Conservation (phyloP, 805 yeast species). For the Candida piceae region DNA sequence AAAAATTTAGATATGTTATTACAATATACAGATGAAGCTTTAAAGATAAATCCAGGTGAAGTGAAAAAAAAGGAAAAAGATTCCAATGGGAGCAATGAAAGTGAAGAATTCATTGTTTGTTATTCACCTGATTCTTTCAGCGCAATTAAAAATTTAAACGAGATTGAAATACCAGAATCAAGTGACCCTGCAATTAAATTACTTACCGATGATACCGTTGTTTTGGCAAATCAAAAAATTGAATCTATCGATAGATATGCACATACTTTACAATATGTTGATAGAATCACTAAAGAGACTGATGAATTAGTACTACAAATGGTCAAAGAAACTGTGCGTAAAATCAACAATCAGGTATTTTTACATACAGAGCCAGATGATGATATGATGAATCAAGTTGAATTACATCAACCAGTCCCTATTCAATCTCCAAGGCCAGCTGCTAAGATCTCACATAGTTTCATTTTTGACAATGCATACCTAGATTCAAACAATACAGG, state of each 20-base stretch:
- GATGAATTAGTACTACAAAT: conserved; percentile 60
- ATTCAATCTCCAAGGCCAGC: conserved; percentile 19
- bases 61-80: conserved; percentile 27
- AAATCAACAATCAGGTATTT: conserved; percentile 37
- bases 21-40: conserved; percentile 71
- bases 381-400: not conserved
- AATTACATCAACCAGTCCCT: conserved; percentile 6
- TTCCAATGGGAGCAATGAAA: conserved; percentile 11
- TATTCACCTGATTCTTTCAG: conserved; percentile 57
- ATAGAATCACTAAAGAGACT: conserved; percentile 72
- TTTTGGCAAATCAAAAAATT: conserved; percentile 56
- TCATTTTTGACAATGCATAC: conserved; percentile 22
- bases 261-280: conserved; percentile 68
- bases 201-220: conserved; percentile 63
- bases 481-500: not conserved
- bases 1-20: conserved; percentile 52
- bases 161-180: conserved; percentile 39
- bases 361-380: conserved; percentile 17
- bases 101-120: conserved; percentile 28
- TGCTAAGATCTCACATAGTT: conserved; percentile 6
- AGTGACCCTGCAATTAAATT: conserved; percentile 61
- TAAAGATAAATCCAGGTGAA: conserved; percentile 70
- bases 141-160: conserved; percentile 45
- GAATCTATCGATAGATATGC: conserved; percentile 67
- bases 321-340: conserved; percentile 58